Base-by-base conservation (phyloP, 2,329 filamentous ascomycete genomes). In the Massarina eburnea region DNA sequence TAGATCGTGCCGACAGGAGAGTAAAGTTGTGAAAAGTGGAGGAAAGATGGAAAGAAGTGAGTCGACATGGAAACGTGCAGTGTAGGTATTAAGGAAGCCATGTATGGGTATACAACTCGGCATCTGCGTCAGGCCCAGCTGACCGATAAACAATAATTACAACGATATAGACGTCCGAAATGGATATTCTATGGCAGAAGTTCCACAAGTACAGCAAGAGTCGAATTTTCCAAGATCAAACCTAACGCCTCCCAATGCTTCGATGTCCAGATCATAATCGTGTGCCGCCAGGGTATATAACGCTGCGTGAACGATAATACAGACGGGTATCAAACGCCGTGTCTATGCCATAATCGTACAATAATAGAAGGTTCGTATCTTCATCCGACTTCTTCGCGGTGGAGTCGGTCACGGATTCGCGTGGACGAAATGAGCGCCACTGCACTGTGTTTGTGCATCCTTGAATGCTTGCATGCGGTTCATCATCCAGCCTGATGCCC, bases 311-410 rank as follows among this genome's bases (percentile, higher is more conserved):
- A 49, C 24, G 43, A 45, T 35, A 44, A 51, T 45, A 42, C 49
- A 39, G 39, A 53, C 40, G 61, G 64, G 60, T 67, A 65, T 67
- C 58, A 52, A 67, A 66, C 62, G 64, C 62, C 62, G 49, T 50
- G 18, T 48, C 49, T 54, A 67, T 62, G 58, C 57, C 49, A 38
- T 48, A 58, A 55, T 49, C 49, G 43, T 56, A 48, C 48, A 55
- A 49, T 47, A 54, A 48, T 43, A 41, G n/a, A n/a, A n/a, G n/a
- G n/a, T 41, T 47, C 33, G 40, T 59, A 24, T 57, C 54, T 41
- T 57, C 40, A 36, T 54, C 45, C 43, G 14, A 35, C n/a, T 20
- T 40, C 27, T 27, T 36, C 27, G 14, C 15, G 10, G 24, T 7
- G 20, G 26, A 24, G 22, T 32, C 19, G 27, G 24, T 67, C 57